phyloP scores from a whole-genome alignment of 2,329 filamentous ascomycete species.

The Phaeosphaeriaceae sp. region DNA sequence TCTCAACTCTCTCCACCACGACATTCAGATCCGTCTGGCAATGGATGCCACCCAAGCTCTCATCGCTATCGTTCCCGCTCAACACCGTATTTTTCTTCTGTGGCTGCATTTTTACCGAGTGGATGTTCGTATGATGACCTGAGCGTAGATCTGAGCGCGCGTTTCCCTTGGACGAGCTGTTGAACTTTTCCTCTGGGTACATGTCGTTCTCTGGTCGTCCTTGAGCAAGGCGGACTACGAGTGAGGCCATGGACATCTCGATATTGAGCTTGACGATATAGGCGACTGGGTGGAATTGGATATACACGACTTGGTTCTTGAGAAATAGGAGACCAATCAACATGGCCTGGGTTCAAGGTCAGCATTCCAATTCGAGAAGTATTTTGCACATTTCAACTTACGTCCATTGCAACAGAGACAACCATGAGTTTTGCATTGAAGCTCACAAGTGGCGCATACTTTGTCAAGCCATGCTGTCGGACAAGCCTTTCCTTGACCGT shows the following conservation, averaged over 20 bases:
- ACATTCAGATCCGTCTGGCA: constrained; percentile 35
- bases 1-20: constrained; percentile 21
- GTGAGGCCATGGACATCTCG: constrained; percentile 54
- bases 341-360: constrained; percentile 27
- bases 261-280: constrained; percentile 56
- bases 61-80: constrained; percentile 31
- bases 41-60: constrained; percentile 30
- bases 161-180: constrained; percentile 13
- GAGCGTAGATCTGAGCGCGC: constrained; percentile 24
- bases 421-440: constrained; percentile 53
- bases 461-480: constrained; percentile 47
- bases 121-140: constrained; percentile 17
- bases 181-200: constrained; percentile 22
- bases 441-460: constrained; percentile 49
- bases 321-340: constrained; percentile 52
- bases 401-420: constrained; percentile 52
- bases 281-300: constrained; percentile 52
- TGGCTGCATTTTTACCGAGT: constrained; percentile 26
- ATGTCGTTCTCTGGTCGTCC: constrained; percentile 39
- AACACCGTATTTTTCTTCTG: constrained; percentile 16
- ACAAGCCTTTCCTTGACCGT: constrained; percentile 50
- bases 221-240: constrained; percentile 48
- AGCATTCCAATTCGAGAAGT: background rate
- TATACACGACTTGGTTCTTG: constrained; percentile 46
- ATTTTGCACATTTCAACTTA: constrained; percentile 14